These are phyloP conservation scores for Coemansia sp. DNA, from an alignment of 192 early-diverging fungal species.

Conservation along the genomic window DNA sequence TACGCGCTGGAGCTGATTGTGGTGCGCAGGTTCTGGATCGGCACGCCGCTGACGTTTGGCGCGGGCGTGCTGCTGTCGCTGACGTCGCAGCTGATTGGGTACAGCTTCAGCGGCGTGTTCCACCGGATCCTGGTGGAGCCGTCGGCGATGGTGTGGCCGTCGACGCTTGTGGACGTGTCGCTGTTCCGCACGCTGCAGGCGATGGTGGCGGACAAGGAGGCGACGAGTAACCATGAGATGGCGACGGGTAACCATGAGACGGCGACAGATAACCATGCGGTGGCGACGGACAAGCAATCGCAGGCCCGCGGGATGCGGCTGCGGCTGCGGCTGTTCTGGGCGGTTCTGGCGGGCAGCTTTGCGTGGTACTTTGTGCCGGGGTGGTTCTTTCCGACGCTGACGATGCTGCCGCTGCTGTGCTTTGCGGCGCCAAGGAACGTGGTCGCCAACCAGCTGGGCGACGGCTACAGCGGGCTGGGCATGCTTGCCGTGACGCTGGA, in stretches of 20 bases:
- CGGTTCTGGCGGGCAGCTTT: constrained; percentile 36
- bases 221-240: too few relatives aligned
- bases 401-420: constrained; percentile 61
- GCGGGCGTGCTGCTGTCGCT: constrained; percentile 63
- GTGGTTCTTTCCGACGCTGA: constrained; percentile 63
- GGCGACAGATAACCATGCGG: too few relatives aligned
- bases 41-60: constrained; percentile 60
- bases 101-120: constrained; percentile 64
- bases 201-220: constrained; percentile 22
- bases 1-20: constrained; percentile 72
- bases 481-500: constrained; percentile 68
- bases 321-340: constrained; percentile 32
- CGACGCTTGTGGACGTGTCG: constrained; percentile 67
- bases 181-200: constrained; percentile 75
- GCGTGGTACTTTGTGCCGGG: constrained; percentile 60
- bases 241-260: too few relatives aligned
- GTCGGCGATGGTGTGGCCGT: constrained; percentile 80
- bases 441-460: constrained; percentile 36
- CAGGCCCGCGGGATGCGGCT: background rate
- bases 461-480: constrained; percentile 59
- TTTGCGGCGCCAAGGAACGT: constrained; percentile 36
- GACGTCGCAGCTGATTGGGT: constrained; percentile 63
- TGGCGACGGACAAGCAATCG: constrained; percentile 13
- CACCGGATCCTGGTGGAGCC: constrained; percentile 79
- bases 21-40: constrained; percentile 60